Base-by-base conservation (phyloP, 495 filamentous ascomycete genomes). In the Poronia punctata region DNA sequence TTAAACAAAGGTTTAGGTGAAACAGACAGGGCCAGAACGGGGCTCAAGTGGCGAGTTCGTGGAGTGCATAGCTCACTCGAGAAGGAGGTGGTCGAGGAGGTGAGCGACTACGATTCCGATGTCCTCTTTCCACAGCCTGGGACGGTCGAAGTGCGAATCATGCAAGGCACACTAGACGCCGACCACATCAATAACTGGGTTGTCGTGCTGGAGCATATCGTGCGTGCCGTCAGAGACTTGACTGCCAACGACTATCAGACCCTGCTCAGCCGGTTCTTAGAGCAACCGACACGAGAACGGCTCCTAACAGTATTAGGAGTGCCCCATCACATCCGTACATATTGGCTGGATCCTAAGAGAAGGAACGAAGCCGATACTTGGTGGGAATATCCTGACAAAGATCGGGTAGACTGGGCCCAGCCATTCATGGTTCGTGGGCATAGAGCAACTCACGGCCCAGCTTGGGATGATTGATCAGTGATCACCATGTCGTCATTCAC, bases 101-200 rank as follows among this genome's bases (percentile, higher is more conserved):
- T n/a, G n/a, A n/a, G n/a, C n/a, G 7, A 1, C 31, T 12, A 45
- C 30, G 17, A 17, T 0, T 16, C 35, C 44, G 2, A 7, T 10
- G 7, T n/a, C 7, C 7, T 9, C 15, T 12, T 4, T 6, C 6
- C 24, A 7, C 24, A 40, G 29, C 38, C 38, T 4, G 38, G 38
- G 22, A 54, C 52, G 4, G 38, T 52, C 24, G 52, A 54, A 31
- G 20, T 48, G 28, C 43, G 52, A 23, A 48, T 40, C 8, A 54
- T 54, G 52, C 52, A 54, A 1, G 52, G 52, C 2, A 54, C 52
- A n/a, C 19, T 54, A n/a, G 52, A 54, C 24, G 48, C 37, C 9
- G 35, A 45, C 15, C 48, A 54, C 19, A 52, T 54, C 24, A 40
- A 48, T 30, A 39, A 54, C 27, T 54, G 52, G 52, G 36, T 48